A percentile compares a stretch with the other conserved stretches of the same genome.
phyloP scores from a whole-genome alignment of 441 rosid species.

The Aquilaria agallochum region DNA sequence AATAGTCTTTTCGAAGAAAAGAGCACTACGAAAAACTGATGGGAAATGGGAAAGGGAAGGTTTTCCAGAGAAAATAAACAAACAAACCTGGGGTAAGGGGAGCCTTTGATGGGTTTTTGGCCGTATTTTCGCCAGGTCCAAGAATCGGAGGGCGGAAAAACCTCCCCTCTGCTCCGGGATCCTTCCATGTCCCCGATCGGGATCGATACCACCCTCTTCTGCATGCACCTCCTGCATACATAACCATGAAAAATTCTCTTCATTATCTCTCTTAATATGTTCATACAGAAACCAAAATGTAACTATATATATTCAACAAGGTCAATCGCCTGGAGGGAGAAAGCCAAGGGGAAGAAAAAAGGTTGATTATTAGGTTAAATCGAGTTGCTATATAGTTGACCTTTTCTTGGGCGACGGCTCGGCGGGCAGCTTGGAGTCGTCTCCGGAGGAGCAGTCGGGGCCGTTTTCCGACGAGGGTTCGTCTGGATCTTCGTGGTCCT shows the following conservation, averaged over 20 bases:
- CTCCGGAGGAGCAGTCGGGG: constrained; percentile 42
- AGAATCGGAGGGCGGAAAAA: constrained; percentile 47
- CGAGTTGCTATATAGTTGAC: constrained; percentile 9
- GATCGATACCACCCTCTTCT: constrained; percentile 48
- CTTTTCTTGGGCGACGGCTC: constrained; percentile 36
- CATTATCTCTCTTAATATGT: too few species aligned
- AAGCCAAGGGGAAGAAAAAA: too few species aligned
- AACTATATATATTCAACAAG: too few species aligned
- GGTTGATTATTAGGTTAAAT: too few species aligned
- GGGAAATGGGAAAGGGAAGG: background rate
- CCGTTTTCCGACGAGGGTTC: constrained; percentile 28
- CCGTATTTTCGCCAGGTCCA: constrained; percentile 86
- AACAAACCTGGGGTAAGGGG: constrained; percentile 63
- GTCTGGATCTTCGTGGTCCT: constrained; percentile 28
- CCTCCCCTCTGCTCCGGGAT: constrained; percentile 38
- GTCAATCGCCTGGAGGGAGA: too few species aligned
- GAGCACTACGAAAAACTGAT: too few species aligned
- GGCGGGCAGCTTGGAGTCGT: constrained; percentile 29
- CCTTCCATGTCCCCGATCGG: constrained; percentile 44
- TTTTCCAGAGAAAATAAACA: background rate
- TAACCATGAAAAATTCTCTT: background rate
- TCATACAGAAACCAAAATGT: too few species aligned
- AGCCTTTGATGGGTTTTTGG: constrained; percentile 79
- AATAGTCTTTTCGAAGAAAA: too few species aligned
- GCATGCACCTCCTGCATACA: constrained; percentile 28